Base-by-base conservation (phyloP, 805 yeast genomes). In the Saccharomycopsis babjevae region DNA sequence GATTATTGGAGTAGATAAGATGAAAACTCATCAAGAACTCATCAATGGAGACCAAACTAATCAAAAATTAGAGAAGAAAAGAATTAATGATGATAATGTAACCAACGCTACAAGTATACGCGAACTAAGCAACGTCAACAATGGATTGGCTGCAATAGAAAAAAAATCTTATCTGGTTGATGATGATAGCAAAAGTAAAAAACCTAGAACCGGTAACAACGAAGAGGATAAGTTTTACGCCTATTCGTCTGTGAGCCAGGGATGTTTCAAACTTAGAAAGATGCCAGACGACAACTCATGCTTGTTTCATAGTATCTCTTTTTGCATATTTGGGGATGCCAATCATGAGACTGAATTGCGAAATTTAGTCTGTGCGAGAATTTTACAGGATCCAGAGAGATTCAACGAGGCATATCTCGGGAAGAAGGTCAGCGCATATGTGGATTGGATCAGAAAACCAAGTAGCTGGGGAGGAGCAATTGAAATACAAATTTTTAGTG, bases 381-480 rank as follows among this genome's bases (percentile, higher is more conserved):
- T 88, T 20, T 61, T 66, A 11, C 65, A 67, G 2, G 73, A 81
- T 61, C 76, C 79, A 22, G 72, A 71, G 0, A 76, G 74, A 18
- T 87, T 82, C 69, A 76, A 75, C 56, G 84, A 79, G 43, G 85
- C 82, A 0, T 78, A 85, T 2, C 72, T 88, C 56, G 91, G 88
- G 2, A 75, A 75, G 62, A 71, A 79, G 0, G 70, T 73, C 1
- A 67, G 68, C 0, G 79, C 80, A 10, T 88, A 88, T 68, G 71
- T 79, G 39, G 64, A 71, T 6, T 88, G 94, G 93, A 88, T 88
- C 25, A 65, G 68, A 55, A 73, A 77, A 60, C 78, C 77, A 20
- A 82, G 77, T 40, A 78, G 86, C 18, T 88, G 94, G 96, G 96
- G 96, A 36, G 96, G 96, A 6, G 93, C 89, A 1, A 86, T 88